Evolutionary conservation across 202 grass and related monocot genomes (phyloP).

Genomic region (Carex sylvatica): DNA sequence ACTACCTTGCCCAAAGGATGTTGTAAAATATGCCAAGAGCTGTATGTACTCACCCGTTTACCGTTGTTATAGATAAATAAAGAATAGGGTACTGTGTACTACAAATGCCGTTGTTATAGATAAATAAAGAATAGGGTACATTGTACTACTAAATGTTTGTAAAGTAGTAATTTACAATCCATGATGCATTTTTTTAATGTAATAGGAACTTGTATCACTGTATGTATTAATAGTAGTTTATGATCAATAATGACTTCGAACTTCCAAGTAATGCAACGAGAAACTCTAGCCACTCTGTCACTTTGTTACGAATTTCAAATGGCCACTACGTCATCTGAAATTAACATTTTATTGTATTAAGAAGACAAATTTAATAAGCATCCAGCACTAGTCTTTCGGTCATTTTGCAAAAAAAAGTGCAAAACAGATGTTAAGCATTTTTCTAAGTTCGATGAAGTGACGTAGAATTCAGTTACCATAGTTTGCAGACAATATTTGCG

Average conservation of each 20-base stretch:
- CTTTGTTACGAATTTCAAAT: not conserved
- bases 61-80: slow-evolving; percentile 52
- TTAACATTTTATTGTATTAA: not conserved
- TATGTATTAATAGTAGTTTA: not conserved
- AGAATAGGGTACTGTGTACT: not conserved
- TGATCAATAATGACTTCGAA: not conserved
- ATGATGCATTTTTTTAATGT: not conserved
- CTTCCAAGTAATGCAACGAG: not conserved
- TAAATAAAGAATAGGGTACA: not conserved
- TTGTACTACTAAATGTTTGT: not conserved
- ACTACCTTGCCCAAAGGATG: slow-evolving; percentile 60
- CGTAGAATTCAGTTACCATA: not conserved
- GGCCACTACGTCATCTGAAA: not conserved
- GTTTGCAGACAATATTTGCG: not conserved
- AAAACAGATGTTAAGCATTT: not conserved
- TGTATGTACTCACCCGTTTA: slow-evolving; percentile 88
- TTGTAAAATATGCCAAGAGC: slow-evolving; percentile 73
- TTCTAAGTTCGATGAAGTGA: not conserved
- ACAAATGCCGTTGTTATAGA: not conserved
- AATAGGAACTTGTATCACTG: not conserved
- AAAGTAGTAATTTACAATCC: not conserved
- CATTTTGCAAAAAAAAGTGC: too few relatives aligned
- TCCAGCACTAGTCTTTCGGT: too few relatives aligned
- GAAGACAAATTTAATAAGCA: not conserved
- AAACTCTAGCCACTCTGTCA: not conserved